Percentiles rank a stretch among this genome's conserved stretches.
These are phyloP conservation scores for Cytospora piceae DNA, from an alignment of 2,329 filamentous ascomycete genomes.

Conservation along the genomic window DNA sequence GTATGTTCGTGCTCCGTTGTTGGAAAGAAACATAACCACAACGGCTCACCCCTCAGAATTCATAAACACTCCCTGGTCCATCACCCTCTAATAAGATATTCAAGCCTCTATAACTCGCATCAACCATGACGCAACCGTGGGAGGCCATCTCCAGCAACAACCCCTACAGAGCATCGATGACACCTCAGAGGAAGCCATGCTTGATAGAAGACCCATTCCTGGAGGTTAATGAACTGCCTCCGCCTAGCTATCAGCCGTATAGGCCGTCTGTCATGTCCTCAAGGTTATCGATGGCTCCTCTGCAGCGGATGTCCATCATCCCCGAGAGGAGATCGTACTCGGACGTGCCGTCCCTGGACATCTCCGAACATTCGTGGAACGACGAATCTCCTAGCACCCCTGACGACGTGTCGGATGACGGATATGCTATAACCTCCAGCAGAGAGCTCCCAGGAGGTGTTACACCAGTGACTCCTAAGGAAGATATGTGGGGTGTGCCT, in stretches of 20 bases:
- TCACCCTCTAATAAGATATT: too few species aligned
- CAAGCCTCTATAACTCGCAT: too few species aligned
- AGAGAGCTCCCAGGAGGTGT: not conserved
- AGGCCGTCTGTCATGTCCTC: not conserved
- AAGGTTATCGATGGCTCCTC: not conserved
- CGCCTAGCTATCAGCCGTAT: not conserved
- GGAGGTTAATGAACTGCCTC: too few species aligned
- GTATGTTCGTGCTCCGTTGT: too few species aligned
- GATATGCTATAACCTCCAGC: not conserved
- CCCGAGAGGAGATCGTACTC: not conserved
- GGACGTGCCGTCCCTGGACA: not conserved
- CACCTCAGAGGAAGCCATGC: not conserved
- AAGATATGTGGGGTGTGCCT: not conserved
- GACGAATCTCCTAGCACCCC: not conserved
- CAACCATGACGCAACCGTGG: not conserved
- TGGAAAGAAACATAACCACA: too few species aligned
- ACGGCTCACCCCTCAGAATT: too few species aligned
- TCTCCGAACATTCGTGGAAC: conserved; percentile 9
- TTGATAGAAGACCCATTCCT: not conserved
- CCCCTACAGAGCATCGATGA: not conserved
- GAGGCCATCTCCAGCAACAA: not conserved
- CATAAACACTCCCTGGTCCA: too few species aligned
- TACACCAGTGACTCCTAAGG: not conserved
- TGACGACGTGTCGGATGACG: not conserved
- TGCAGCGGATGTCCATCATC: not conserved